A percentile compares a stretch with the other conserved stretches of the same genome.
phyloP scores from a whole-genome alignment of 176 grass and related monocot species.

The Tuctoria greenei region DNA sequence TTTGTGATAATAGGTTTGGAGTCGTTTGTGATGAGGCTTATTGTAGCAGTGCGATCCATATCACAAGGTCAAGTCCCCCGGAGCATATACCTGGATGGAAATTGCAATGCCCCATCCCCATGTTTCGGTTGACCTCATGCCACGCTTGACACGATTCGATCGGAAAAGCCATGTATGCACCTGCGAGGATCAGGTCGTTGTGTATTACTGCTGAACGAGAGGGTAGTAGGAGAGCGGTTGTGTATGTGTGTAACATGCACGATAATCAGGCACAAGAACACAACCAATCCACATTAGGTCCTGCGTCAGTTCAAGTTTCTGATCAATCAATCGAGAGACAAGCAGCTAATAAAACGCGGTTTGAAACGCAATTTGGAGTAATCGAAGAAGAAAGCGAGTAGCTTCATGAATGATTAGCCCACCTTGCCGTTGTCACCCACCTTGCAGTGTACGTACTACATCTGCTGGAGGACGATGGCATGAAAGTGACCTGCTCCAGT shows the following conservation, averaged over 20 bases:
- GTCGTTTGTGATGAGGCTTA: too few relatives aligned
- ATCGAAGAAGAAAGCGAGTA: not conserved
- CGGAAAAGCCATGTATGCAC: not conserved
- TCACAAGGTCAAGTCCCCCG: slow-evolving; percentile 1
- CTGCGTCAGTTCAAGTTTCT: not conserved
- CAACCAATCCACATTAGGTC: not conserved
- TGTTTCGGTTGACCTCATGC: not conserved
- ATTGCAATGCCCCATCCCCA: too few relatives aligned
- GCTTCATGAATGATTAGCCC: not conserved
- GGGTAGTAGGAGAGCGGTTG: too few relatives aligned
- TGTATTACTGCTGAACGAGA: too few relatives aligned
- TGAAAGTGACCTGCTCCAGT: slow-evolving; percentile 12
- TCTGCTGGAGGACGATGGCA: not conserved
- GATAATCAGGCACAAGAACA: not conserved
- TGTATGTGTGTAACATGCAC: not conserved
- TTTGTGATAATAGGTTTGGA: too few relatives aligned
- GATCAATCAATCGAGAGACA: not conserved
- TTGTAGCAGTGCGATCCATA: too few relatives aligned
- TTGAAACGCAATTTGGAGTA: not conserved
- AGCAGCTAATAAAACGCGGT: not conserved
- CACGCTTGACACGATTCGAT: not conserved
- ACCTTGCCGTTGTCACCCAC: not conserved
- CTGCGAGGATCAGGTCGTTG: too few relatives aligned
- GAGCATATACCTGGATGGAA: not conserved
- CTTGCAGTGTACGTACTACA: not conserved